These are phyloP conservation scores for Paramecium tetraurelia DNA, from an alignment of 73 alveolate species.

Conservation along the genomic window DNA sequence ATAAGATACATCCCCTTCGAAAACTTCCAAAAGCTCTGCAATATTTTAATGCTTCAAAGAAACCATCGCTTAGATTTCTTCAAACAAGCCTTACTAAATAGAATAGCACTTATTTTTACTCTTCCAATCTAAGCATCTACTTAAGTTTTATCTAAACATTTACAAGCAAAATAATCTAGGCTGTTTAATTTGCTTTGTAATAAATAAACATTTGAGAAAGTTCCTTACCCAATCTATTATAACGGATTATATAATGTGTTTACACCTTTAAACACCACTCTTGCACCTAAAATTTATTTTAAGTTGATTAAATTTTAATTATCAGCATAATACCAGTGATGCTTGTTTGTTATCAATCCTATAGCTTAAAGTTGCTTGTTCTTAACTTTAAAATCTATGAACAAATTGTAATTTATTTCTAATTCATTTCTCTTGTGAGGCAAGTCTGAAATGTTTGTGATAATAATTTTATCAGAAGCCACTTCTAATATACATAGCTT, in stretches of 20 bases:
- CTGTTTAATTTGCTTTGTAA: neutral
- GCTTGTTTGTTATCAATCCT: neutral
- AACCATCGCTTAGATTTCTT: neutral
- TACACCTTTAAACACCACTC: neutral
- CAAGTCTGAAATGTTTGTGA: neutral
- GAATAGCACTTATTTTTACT: neutral
- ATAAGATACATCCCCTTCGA: conserved; percentile 33
- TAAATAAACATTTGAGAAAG: conserved; percentile 33
- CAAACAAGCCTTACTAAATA: neutral
- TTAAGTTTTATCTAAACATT: neutral
- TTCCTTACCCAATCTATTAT: conserved; percentile 26
- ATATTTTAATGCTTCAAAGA: neutral
- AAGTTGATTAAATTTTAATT: neutral
- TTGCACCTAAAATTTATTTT: neutral
- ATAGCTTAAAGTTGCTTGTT: neutral
- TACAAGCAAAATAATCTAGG: neutral
- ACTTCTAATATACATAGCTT: neutral
- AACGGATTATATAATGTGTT: neutral
- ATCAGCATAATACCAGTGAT: conserved; percentile 11
- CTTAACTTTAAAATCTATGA: neutral
- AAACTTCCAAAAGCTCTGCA: neutral
- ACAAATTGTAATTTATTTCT: neutral
- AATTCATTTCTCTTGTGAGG: neutral
- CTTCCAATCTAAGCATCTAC: neutral
- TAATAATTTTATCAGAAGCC: neutral